Evolutionary conservation across 192 early-diverging fungal species (phyloP).

Genomic region (Backusella macrospora): DNA sequence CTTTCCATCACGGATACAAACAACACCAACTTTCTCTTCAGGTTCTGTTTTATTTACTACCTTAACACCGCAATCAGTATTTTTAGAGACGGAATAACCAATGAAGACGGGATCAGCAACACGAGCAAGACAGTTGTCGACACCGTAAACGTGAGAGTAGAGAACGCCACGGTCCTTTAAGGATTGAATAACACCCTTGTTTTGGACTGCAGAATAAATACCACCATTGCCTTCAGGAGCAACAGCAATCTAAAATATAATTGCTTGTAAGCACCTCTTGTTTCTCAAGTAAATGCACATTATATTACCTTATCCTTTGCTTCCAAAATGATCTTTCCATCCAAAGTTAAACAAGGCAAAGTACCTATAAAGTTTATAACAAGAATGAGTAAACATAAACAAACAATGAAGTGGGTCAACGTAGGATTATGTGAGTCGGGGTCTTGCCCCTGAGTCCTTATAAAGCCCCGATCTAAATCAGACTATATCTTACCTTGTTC

Average conservation of each 20-base stretch:
- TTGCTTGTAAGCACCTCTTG: neutral
- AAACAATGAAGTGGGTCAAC: constrained; percentile 5
- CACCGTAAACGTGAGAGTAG: constrained; percentile 94
- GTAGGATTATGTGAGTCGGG: constrained; percentile 5
- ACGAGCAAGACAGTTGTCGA: constrained; percentile 96
- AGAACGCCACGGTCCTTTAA: constrained; percentile 82
- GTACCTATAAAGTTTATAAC: constrained; percentile 54
- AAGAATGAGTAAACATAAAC: constrained; percentile 14
- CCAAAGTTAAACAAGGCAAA: constrained; percentile 87
- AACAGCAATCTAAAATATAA: constrained; percentile 60
- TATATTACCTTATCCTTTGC: constrained; percentile 54
- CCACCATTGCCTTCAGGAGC: constrained; percentile 94
- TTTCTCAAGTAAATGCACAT: neutral
- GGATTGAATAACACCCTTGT: constrained; percentile 79
- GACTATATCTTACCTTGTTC: constrained; percentile 70
- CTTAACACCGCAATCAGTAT: constrained; percentile 94
- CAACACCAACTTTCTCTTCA: constrained; percentile 93
- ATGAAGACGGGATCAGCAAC: constrained; percentile 97
- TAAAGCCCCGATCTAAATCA: constrained; percentile 12
- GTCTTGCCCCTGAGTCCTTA: neutral
- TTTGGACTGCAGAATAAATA: constrained; percentile 90
- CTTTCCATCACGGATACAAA: constrained; percentile 83
- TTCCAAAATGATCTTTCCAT: constrained; percentile 96
- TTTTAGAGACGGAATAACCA: constrained; percentile 87
- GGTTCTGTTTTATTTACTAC: constrained; percentile 87